Base-by-base conservation (phyloP, 495 filamentous ascomycete species). In the Penicillium longicatenatum region DNA sequence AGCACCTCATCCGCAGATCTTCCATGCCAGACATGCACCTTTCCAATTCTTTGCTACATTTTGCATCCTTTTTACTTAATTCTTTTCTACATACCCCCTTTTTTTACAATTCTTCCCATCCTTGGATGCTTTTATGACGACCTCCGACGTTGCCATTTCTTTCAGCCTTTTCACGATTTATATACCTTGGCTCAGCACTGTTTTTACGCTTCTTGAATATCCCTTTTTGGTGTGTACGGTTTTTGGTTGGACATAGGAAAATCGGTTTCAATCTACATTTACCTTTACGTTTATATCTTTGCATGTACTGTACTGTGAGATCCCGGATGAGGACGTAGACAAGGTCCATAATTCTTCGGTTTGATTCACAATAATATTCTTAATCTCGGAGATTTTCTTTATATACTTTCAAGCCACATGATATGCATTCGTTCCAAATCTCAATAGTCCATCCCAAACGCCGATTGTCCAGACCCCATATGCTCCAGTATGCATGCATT, bases 171-270 rank as follows among this genome's bases (percentile, higher is more conserved):
- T 69, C 55, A 67, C 60, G 66, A 70, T 62, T 63, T 52, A 61
- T 63, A 51, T 62, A 62, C 55, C 57, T 56, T 59, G 59, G 62
- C 64, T 70, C 62, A 63, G 61, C n/a, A n/a, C 61, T 48, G 22
- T 59, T 45, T 54, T 55, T 63, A 60, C 26, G 62, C 53, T 55
- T 68, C 58, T 60, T 70, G 56, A 64, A 65, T 69, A 69, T 68
- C 59, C 59, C 20, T 60, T 57, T 39, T 39, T 61, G 44, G 19
- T 69, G 51, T 56, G 60, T 63, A 67, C 60, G 58, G 60, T 66
- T 54, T 65, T 56, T 55, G 42, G 48, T 52, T 64, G 61, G 56
- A 57, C 33, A 64, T 58, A 54, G 48, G 54, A 52, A 64, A 66
- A 55, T 39, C 48, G 54, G 21, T 45, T 60, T 47, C 22, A 49